Evolutionary conservation across 371 early-diverging fungal genomes (phyloP), one percentile per base, ranked within the genome.

Genomic region (Mortierella sp.): DNA sequence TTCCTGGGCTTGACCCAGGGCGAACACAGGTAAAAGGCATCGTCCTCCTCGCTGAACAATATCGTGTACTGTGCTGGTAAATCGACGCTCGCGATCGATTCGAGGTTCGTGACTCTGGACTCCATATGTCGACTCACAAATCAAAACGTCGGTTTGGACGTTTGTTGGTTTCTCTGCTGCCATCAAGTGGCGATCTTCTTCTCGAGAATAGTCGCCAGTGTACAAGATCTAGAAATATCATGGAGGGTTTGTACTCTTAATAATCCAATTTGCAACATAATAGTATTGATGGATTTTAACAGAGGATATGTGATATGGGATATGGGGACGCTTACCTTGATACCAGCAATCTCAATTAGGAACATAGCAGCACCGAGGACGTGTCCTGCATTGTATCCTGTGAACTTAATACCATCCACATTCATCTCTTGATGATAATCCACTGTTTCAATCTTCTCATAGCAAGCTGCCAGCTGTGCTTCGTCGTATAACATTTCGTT

Each of bases 361-460:
- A 99, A 99, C 99, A 99, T 99, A 45, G 99, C 99, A 8, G 99
- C 99, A 16, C 99, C 99, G 30, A 99, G 90, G 11, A 99, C 99
- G 86, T 99, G 99, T 22, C 99, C 99, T 22, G 99, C 99, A 83
- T 99, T 98, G 81, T 94, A 98, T 8, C 96, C 94, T 0, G 98
- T 99, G 69, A 99, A 96, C 71, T 96, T 96, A 77, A 99, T 95
- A 58, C 98, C 99, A 64, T 97, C 95, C 24, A 99, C 94, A 69
- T 98, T 97, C 59, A 97, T 92, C 75, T 95, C 96, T 78, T 99
- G 98, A 85, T 99, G 99, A 68, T 96, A 99, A 87, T 99, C 99
- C 35, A 99, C 93, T 20, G 97, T 94, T 85, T 97, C 97, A 72
- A 99, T 99, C 68, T 94, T 94, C 54, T 97, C 96, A 85, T 97